Evolutionary conservation across 495 filamentous ascomycete species (phyloP).

Genomic region (Tetracladium setigerum): DNA sequence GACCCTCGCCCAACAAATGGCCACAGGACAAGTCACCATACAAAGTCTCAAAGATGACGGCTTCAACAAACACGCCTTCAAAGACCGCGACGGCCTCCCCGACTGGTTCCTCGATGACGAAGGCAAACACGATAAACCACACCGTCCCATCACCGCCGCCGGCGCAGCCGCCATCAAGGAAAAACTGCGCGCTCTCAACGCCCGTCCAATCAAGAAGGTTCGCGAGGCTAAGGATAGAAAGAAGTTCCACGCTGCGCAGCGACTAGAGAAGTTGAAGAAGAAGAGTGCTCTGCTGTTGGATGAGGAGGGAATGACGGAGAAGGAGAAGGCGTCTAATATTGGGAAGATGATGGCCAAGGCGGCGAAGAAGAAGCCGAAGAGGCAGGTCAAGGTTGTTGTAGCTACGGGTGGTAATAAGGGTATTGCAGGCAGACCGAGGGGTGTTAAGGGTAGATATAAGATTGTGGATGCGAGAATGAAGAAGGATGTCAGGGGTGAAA

Average conservation of each 20-base stretch:
- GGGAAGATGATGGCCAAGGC: slow-evolving; percentile 73
- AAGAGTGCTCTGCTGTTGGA: slow-evolving; percentile 82
- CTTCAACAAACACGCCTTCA: slow-evolving; percentile 88
- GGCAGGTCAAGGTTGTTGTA: slow-evolving; percentile 81
- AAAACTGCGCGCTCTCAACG: slow-evolving; percentile 88
- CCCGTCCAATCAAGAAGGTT: slow-evolving; percentile 98
- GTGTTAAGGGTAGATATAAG: slow-evolving; percentile 97
- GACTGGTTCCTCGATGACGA: slow-evolving; percentile 99
- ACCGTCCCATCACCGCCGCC: slow-evolving; percentile 82
- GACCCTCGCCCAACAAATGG: slow-evolving; percentile 91
- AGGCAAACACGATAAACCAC: slow-evolving; percentile 67
- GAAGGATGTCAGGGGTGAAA: slow-evolving; percentile 93
- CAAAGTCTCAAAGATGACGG: slow-evolving; percentile 78
- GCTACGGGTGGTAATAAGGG: slow-evolving; percentile 80
- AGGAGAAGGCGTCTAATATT: slow-evolving; percentile 86
- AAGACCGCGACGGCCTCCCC: slow-evolving; percentile 85
- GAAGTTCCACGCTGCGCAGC: slow-evolving; percentile 89
- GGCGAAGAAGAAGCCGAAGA: slow-evolving; percentile 76
- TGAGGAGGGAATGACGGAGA: slow-evolving; percentile 86
- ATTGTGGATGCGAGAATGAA: slow-evolving; percentile 96
- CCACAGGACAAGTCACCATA: slow-evolving; percentile 71
- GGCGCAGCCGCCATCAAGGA: slow-evolving; percentile 92
- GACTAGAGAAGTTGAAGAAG: slow-evolving; percentile 88
- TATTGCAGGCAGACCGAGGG: slow-evolving; percentile 66
- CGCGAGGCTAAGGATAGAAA: slow-evolving; percentile 91